phyloP scores from a whole-genome alignment of 306 rosid species.

The Crotalaria pallida region DNA sequence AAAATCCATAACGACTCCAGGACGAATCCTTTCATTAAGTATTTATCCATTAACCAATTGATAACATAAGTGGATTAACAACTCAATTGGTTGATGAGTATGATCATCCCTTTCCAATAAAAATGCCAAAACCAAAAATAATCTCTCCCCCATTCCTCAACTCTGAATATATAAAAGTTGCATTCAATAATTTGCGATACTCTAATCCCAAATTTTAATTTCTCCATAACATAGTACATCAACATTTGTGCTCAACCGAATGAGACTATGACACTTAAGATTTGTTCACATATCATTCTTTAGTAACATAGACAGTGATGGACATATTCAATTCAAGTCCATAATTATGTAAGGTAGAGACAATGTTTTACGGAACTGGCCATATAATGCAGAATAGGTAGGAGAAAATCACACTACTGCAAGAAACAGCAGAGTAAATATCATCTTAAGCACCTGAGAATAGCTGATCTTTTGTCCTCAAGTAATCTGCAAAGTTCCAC shows the following conservation, averaged over 20 bases:
- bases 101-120: background rate
- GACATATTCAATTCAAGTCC: background rate
- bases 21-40: background rate
- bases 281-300: slow-evolving; percentile 5
- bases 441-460: slow-evolving; percentile 58
- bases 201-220: background rate
- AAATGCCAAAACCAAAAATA: background rate
- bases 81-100: background rate
- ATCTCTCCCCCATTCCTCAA: background rate
- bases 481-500: slow-evolving; percentile 78
- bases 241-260: background rate
- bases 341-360: background rate
- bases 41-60: background rate
- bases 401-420: background rate
- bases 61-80: background rate
- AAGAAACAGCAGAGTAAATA: background rate
- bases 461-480: slow-evolving; percentile 88
- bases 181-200: background rate
- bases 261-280: background rate
- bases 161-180: background rate
- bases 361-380: background rate
- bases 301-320: background rate
- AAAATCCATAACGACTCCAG: background rate
- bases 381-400: background rate
- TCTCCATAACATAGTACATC: background rate